Evolutionary conservation across 768 basidiomycete genomes (phyloP).

Genomic region (Heimioporus sp.): DNA sequence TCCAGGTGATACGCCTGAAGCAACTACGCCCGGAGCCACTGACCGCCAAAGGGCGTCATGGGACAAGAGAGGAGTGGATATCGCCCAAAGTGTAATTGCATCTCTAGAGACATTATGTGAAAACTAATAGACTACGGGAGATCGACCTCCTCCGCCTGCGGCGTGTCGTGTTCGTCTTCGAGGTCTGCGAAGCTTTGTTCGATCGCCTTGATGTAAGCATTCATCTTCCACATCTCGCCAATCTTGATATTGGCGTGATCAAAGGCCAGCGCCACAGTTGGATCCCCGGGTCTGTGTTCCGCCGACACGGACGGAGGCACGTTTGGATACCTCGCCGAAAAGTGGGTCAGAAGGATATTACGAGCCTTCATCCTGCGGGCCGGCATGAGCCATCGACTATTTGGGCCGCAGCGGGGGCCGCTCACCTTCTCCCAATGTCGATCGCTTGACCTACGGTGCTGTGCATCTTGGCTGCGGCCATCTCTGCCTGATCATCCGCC

Average conservation of each 20-base stretch:
- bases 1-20: conserved; percentile 8
- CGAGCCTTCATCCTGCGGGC: conserved; percentile 74
- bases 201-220: conserved; percentile 70
- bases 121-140: conserved; percentile 15
- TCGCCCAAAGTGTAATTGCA: conserved; percentile 48
- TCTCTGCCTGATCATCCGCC: conserved; percentile 75
- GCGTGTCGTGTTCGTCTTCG: conserved; percentile 38
- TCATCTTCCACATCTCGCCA: conserved; percentile 84
- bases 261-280: conserved; percentile 72
- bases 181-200: conserved; percentile 59
- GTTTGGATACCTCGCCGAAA: conserved; percentile 92
- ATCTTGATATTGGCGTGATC: conserved; percentile 74
- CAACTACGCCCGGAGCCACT: neutral
- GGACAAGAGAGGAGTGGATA: conserved; percentile 38
- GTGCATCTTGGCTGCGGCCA: conserved; percentile 78
- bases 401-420: neutral
- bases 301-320: conserved; percentile 51
- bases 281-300: conserved; percentile 28
- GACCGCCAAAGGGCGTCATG: conserved; percentile 11
- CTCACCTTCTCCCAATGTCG: conserved; percentile 66
- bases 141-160: conserved; percentile 13
- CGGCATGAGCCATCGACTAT: neutral
- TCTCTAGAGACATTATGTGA: conserved; percentile 43
- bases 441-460: conserved; percentile 91
- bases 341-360: conserved; percentile 90